Conservation (phyloP, 352 stramenopile species). For the Discostella stelligera region DNA sequence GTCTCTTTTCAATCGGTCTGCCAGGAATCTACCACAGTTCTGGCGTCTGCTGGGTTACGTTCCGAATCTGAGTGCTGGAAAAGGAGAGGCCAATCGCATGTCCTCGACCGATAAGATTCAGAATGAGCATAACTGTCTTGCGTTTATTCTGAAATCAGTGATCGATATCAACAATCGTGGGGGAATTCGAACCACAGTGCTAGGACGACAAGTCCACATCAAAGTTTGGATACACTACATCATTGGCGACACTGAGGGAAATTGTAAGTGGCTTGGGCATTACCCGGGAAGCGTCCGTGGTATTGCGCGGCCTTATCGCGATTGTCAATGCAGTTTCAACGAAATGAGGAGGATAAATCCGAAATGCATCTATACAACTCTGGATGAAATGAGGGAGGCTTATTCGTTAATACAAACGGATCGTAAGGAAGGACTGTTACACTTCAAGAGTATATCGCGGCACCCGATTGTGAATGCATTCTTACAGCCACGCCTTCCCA, state of each 20-base stretch:
- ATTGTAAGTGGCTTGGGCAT: constrained; percentile 21
- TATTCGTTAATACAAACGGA: constrained; percentile 3
- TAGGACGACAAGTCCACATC: neutral
- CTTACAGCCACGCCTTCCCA: neutral
- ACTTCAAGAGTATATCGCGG: constrained; percentile 16
- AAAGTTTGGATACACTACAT: constrained; percentile 28
- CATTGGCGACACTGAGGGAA: constrained; percentile 31
- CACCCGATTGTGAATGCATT: constrained; percentile 25
- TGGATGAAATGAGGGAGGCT: constrained; percentile 3
- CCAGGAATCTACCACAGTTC: constrained; percentile 22
- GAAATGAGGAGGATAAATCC: constrained; percentile 14
- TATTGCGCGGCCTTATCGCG: constrained; percentile 13
- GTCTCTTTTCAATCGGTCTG: no score
- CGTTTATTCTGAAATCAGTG: neutral
- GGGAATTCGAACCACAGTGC: neutral
- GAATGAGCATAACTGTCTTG: constrained; percentile 14
- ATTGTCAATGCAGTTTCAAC: constrained; percentile 18
- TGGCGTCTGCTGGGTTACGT: constrained; percentile 31
- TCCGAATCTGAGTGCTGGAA: constrained; percentile 31
- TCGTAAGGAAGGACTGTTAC: neutral
- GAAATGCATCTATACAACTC: constrained; percentile 8
- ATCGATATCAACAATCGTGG: neutral
- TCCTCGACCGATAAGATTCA: constrained; percentile 3
- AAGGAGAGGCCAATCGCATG: neutral
- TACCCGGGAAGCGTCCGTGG: constrained; percentile 5